phyloP scores from a whole-genome alignment of 2,329 filamentous ascomycete species.

The Neospermospora avenae region DNA sequence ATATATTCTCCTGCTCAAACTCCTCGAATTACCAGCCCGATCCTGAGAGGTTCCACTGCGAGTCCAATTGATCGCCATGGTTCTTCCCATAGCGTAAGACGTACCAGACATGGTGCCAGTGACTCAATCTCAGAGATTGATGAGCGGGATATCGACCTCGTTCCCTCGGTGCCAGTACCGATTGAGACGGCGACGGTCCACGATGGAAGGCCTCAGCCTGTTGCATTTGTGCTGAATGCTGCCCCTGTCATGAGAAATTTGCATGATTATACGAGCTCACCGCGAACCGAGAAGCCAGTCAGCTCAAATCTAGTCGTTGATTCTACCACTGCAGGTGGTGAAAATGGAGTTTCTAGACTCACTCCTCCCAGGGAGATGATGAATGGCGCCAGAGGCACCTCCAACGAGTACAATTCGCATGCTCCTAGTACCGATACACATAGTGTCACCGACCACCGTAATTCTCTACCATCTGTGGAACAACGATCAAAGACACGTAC shows the following conservation, averaged over 20 bases:
- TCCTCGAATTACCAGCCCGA: constrained; percentile 27
- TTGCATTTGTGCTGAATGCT: constrained; percentile 27
- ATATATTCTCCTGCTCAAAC: constrained; percentile 23
- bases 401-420: constrained; percentile 31
- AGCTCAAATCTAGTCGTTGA: not conserved
- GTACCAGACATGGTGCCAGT: constrained; percentile 22
- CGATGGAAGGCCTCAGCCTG: constrained; percentile 5
- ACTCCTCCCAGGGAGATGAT: constrained; percentile 36
- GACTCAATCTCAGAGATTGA: constrained; percentile 34
- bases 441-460: constrained; percentile 15
- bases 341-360: constrained; percentile 30
- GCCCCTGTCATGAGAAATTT: constrained; percentile 27
- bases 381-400: constrained; percentile 32
- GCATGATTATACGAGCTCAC: not conserved
- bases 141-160: constrained; percentile 23
- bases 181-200: not conserved
- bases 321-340: constrained; percentile 10
- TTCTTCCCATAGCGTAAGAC: constrained; percentile 25
- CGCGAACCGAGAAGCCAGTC: not conserved
- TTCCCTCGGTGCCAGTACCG: constrained; percentile 1
- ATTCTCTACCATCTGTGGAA: constrained; percentile 11
- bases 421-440: constrained; percentile 18
- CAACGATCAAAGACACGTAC: constrained; percentile 2
- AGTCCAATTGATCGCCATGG: constrained; percentile 28
- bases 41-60: constrained; percentile 21